Conservation (phyloP, 2,329 filamentous ascomycete genomes). For the Alternaria panax region DNA sequence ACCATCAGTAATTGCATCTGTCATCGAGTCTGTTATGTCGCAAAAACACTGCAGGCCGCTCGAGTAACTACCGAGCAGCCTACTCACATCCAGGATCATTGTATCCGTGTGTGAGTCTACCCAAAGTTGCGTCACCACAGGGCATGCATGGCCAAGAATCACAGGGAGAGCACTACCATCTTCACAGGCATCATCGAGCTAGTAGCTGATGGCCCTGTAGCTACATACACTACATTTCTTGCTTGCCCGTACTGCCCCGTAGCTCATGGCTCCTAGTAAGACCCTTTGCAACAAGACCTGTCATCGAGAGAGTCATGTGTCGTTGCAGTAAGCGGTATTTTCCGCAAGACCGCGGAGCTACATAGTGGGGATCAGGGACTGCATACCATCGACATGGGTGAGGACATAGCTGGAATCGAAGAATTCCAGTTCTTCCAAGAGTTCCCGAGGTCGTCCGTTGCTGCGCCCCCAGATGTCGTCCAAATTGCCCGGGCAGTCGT, state of each 20-base stretch:
- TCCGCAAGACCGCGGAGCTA: slow-evolving; percentile 8
- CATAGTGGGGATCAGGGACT: slow-evolving; percentile 13
- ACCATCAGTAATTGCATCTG: slow-evolving; percentile 20
- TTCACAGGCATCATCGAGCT: not conserved
- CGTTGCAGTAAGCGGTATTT: slow-evolving; percentile 7
- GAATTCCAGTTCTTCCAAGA: not conserved
- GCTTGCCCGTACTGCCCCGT: not conserved
- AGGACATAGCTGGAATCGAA: slow-evolving; percentile 5
- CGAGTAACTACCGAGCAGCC: not conserved
- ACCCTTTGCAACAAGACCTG: not conserved
- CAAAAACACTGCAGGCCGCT: not conserved
- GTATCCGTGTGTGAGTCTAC: not conserved
- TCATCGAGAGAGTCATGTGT: slow-evolving; percentile 9
- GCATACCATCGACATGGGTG: slow-evolving; percentile 9
- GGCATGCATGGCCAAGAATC: not conserved
- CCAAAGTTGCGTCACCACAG: not conserved
- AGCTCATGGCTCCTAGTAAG: not conserved
- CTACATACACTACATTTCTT: not conserved
- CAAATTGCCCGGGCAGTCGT: not conserved
- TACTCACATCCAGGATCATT: not conserved
- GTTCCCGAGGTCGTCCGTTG: not conserved
- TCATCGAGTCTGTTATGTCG: slow-evolving; percentile 13
- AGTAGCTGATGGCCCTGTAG: not conserved
- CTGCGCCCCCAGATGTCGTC: not conserved
- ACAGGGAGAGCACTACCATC: not conserved